Evolutionary conservation across 371 early-diverging fungal species (phyloP).

Genomic region (Coemansia linderi): DNA sequence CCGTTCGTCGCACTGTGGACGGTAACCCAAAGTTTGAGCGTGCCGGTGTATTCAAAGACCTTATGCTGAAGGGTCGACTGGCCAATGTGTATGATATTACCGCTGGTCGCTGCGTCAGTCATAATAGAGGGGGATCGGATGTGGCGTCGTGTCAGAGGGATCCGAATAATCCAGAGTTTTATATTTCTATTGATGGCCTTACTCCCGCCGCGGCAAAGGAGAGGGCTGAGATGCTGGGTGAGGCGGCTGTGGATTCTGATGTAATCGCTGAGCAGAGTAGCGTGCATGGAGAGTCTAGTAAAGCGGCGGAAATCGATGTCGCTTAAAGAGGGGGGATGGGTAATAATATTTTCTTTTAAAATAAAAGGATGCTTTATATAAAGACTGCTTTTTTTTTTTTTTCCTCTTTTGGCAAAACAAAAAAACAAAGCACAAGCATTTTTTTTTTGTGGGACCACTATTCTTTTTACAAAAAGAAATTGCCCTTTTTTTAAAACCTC

Average conservation of each 20-base stretch:
- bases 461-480: too few species aligned
- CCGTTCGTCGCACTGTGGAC: constrained; percentile 28
- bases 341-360: not conserved
- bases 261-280: constrained; percentile 16
- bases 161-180: constrained; percentile 46
- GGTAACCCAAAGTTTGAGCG: constrained; percentile 39
- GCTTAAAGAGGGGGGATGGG: not conserved
- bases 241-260: constrained; percentile 2
- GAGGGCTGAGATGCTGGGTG: not conserved
- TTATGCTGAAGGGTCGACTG: constrained; percentile 28
- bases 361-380: not conserved
- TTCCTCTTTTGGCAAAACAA: not conserved
- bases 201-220: constrained; percentile 3
- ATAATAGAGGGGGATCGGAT: constrained; percentile 24
- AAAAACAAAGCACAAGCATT: not conserved
- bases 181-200: constrained; percentile 33
- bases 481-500: too few species aligned
- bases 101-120: constrained; percentile 39
- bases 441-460: too few species aligned
- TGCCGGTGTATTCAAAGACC: constrained; percentile 40
- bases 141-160: constrained; percentile 46
- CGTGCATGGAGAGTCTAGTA: constrained; percentile 36
- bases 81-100: constrained; percentile 35
- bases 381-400: not conserved
- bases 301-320: constrained; percentile 31